Evolutionary conservation across 2,329 filamentous ascomycete species (phyloP), one percentile per base, ranked within the genome.

Genomic region (Ceratocystis ficicola): DNA sequence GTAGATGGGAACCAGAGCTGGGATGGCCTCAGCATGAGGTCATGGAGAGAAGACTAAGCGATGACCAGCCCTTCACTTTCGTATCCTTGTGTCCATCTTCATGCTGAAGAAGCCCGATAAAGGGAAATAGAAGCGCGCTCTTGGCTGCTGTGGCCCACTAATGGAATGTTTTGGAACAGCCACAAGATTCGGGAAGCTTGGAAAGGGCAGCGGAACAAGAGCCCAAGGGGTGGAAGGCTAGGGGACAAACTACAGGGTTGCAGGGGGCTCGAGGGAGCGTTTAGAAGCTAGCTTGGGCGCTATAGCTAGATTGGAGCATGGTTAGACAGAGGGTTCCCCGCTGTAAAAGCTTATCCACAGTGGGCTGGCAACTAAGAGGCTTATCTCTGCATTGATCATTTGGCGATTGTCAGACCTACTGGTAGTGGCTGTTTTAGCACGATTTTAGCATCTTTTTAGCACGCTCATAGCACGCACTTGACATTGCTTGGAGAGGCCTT

Each of bases 261-360:
- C 52, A 59, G 55, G 55, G 28, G 55, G 17, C 48, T 32, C 55
- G 5, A n/a, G 30, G 7, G 30, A 10, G 28, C 15, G 7, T 5
- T 36, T 22, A n/a, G 28, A 8, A 32, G 55, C 12, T 36, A 25
- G 55, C 25, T 59, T 32, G 28, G 32, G 55, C 28, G 28, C 55
- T 8, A n/a, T 10, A 28, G 36, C 5, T 41, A 12, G 36, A 3
- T 41, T 41, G 36, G 36, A 41, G 36, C 36, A 41, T 12, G 36
- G 36, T 10, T 41, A n/a, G 55, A 36, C 28, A 22, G 12, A 28
- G n/a, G n/a, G 55, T 25, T 17, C 55, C 17, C 55, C 55, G n/a
- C 55, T 59, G 55, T 59, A 59, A 6, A 59, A 59, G 55, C 25
- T 59, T 59, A 59, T 59, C 55, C n/a, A 36, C 30, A 59, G 55